These are phyloP conservation scores for Xylaria sp. DNA, from an alignment of 2,329 filamentous ascomycete genomes.

Conservation along the genomic window DNA sequence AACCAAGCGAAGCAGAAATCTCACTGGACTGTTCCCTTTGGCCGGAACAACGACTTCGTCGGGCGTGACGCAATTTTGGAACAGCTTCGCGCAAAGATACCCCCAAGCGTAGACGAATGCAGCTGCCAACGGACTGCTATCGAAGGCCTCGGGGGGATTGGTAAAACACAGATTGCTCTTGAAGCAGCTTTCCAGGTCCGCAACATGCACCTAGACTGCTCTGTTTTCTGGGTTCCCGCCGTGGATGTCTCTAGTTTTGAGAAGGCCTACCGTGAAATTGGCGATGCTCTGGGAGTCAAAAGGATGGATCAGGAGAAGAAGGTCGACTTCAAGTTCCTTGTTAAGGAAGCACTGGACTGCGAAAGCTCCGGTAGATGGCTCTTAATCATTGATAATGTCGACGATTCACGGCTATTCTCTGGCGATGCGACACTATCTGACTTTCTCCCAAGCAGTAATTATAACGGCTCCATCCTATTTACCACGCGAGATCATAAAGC, in stretches of 20 bases:
- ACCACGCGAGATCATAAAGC: conserved; percentile 14
- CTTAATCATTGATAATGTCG: conserved; percentile 21
- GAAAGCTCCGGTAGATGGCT: conserved; percentile 35
- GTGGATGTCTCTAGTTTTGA: conserved; percentile 20
- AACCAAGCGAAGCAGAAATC: background rate
- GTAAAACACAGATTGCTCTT: conserved; percentile 30
- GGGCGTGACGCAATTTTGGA: conserved; percentile 30
- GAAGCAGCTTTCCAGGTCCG: conserved; percentile 19
- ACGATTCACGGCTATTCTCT: conserved; percentile 47
- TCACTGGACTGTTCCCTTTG: conserved; percentile 34
- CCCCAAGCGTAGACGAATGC: conserved; percentile 26
- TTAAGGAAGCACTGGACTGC: conserved; percentile 50
- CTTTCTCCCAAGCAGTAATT: conserved; percentile 48
- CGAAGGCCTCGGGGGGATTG: conserved; percentile 29
- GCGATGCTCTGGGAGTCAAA: conserved; percentile 43
- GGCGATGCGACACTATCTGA: conserved; percentile 37
- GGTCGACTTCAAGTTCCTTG: conserved; percentile 51
- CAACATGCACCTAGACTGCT: conserved; percentile 18
- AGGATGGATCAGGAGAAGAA: conserved; percentile 50
- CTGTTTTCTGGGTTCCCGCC: conserved; percentile 31
- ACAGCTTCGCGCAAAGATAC: conserved; percentile 27
- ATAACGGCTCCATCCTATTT: conserved; percentile 15
- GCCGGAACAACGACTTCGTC: conserved; percentile 37
- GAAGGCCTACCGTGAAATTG: conserved; percentile 45
- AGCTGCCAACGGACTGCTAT: conserved; percentile 46